These are phyloP conservation scores for Acanthamoeba lenticulata DNA, from an alignment of 208 protist genomes.

Conservation along the genomic window DNA sequence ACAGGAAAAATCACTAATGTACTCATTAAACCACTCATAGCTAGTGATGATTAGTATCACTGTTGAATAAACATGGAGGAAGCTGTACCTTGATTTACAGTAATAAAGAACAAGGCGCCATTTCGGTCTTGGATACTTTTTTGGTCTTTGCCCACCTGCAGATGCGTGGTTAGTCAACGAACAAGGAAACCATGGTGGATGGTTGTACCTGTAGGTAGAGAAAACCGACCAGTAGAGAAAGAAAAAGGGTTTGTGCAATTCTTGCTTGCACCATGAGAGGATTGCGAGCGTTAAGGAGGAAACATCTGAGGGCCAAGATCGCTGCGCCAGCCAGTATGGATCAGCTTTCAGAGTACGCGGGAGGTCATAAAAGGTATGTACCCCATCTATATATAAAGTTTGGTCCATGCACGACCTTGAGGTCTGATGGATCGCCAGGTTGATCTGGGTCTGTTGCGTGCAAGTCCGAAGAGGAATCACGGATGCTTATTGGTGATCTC, in stretches of 20 bases:
- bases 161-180: background rate
- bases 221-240: background rate
- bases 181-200: background rate
- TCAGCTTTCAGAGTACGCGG: background rate
- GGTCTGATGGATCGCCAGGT: no score
- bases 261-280: background rate
- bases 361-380: background rate
- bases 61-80: background rate
- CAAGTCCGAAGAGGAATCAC: no score
- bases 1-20: background rate
- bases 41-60: background rate
- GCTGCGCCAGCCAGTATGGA: background rate
- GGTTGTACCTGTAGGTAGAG: background rate
- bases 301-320: background rate
- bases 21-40: background rate
- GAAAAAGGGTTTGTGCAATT: background rate
- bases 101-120: slow-evolving; percentile 24
- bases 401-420: no score
- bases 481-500: no score
- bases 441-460: no score
- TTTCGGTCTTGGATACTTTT: background rate
- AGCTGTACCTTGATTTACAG: background rate
- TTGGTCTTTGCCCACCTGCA: background rate
- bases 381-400: background rate
- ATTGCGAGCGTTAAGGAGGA: background rate